Evolutionary conservation across 306 rosid genomes (phyloP).

Genomic region (Cicer chorassanicum): DNA sequence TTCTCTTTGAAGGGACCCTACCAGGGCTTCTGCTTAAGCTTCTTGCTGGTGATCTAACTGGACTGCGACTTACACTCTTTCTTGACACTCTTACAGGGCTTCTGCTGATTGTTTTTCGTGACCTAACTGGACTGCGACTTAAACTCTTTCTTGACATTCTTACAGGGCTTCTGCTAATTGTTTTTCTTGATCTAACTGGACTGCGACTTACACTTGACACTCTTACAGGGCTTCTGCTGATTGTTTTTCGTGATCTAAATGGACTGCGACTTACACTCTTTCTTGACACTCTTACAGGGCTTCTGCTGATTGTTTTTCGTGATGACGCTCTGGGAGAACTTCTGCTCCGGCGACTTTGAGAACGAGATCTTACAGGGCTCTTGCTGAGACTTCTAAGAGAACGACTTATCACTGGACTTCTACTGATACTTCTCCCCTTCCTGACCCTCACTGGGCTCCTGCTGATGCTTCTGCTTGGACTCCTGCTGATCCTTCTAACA

Average conservation of each 20-base stretch:
- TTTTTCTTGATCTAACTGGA: slow-evolving; percentile 69
- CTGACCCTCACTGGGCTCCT: slow-evolving; percentile 43
- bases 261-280: slow-evolving; percentile 75
- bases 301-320: slow-evolving; percentile 62
- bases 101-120: slow-evolving; percentile 81
- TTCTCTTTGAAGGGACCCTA: slow-evolving; percentile 63
- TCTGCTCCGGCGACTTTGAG: slow-evolving; percentile 59
- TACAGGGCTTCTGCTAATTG: slow-evolving; percentile 86
- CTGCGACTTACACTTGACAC: slow-evolving; percentile 70
- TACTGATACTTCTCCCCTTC: slow-evolving; percentile 35
- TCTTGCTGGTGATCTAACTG: slow-evolving; percentile 69
- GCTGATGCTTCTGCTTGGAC: slow-evolving; percentile 48
- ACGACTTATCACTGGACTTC: slow-evolving; percentile 39
- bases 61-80: slow-evolving; percentile 72
- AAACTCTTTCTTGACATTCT: slow-evolving; percentile 62
- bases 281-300: slow-evolving; percentile 66
- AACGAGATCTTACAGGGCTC: slow-evolving; percentile 52
- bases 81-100: slow-evolving; percentile 72
- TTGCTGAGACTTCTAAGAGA: slow-evolving; percentile 55
- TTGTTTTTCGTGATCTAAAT: slow-evolving; percentile 68
- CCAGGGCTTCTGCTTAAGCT: slow-evolving; percentile 90
- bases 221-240: slow-evolving; percentile 80
- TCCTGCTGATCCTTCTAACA: slow-evolving; percentile 54
- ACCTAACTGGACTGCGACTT: slow-evolving; percentile 77
- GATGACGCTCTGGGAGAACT: slow-evolving; percentile 65